Evolutionary conservation across 495 filamentous ascomycete genomes (phyloP), one percentile per base, ranked within the genome.

Genomic region (Neurospora sp.): DNA sequence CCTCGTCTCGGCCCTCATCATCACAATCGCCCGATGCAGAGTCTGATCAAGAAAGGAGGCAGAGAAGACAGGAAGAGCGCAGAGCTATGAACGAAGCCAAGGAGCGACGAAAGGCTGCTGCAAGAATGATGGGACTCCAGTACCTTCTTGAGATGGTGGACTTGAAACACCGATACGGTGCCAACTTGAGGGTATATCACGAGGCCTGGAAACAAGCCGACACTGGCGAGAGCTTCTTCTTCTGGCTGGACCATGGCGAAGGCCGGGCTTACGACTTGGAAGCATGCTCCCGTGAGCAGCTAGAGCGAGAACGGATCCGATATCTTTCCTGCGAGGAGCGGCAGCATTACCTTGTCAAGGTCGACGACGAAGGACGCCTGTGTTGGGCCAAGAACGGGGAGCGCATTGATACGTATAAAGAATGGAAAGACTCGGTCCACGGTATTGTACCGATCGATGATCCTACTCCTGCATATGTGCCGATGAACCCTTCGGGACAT

Each of bases 61-160:
- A 74, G 79, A 81, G 69, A 80, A 83, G 72, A 75, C 23, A 62
- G 12, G 20, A 74, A 37, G 79, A 76, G 20, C 76, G 77, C 72
- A 81, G 79, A 70, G 84, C 81, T 72, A 81, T 78, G 76, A 83
- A 85, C 42, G 81, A 85, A 41, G 84, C 84, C 37, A 85, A 83
- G 74, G 78, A 77, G 11, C 81, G 83, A 59, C 83, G 84, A 71
- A 83, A 82, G 70, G 84, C 89, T 73, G 86, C 84, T 2, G 88
- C 93, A 1, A 92, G 91, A 79, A 89, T 88, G 75, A 95, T 98
- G 93, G 94, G 93, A 70, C 80, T 97, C 40, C 90, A 91, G 74
- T 98, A 97, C 79, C 97, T 96, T 75, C 84, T 98, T 5, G 94
- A 98, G 79, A 95, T 98, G 92, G 92, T 97, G 18, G 94, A 97